Conservation (phyloP, 2,329 filamentous ascomycete species). For the Trichocomaceae sp. region DNA sequence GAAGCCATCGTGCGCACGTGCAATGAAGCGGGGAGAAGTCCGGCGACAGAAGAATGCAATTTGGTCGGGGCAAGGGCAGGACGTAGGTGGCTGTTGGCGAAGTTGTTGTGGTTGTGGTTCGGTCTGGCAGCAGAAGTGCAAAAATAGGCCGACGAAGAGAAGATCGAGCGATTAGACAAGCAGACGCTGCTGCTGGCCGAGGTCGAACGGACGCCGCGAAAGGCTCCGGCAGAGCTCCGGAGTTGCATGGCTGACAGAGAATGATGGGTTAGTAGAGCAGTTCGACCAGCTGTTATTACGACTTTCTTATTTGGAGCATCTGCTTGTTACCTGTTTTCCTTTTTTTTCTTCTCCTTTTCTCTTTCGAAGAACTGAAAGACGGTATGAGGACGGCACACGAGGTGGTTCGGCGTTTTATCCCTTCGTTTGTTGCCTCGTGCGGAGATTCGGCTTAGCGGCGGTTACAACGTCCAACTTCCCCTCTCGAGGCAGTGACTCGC, state of each 20-base stretch:
- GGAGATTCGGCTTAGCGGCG: no score
- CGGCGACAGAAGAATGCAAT: slow-evolving; percentile 15
- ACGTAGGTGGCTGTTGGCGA: neutral
- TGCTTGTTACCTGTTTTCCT: no score
- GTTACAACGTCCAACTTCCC: no score
- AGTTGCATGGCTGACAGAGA: neutral
- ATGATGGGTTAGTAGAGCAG: no score
- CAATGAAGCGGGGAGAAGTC: slow-evolving; percentile 16
- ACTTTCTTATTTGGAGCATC: no score
- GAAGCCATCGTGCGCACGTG: slow-evolving; percentile 43
- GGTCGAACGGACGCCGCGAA: neutral
- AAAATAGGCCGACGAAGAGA: neutral
- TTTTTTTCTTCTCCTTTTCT: no score
- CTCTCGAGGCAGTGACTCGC: no score
- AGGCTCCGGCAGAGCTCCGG: neutral
- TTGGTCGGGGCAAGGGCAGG: neutral
- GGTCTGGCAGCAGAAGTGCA: neutral
- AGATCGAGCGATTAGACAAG: neutral
- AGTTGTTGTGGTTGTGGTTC: neutral
- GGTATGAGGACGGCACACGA: no score
- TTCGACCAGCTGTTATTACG: no score
- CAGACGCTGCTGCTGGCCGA: neutral
- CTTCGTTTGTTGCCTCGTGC: no score
- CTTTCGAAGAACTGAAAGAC: no score
- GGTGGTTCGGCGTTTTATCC: no score